Evolutionary conservation across 2,329 filamentous ascomycete genomes (phyloP), one percentile per base, ranked within the genome.

Genomic region (Hypoxylon sp.): DNA sequence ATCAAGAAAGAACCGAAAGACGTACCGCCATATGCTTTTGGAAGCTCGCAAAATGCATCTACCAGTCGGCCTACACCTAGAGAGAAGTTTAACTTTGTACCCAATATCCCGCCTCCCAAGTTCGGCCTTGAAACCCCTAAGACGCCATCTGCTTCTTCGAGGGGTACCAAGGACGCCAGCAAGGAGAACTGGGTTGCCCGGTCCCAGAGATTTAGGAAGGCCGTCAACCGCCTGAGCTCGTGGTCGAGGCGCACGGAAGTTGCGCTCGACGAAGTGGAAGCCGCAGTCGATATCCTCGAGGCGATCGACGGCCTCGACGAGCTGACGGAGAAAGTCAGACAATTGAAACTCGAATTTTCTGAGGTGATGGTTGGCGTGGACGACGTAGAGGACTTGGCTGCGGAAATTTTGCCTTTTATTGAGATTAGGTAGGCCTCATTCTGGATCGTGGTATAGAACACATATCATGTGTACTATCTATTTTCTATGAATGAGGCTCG

Each of bases 361-460:
- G 51, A 50, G 18, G 38, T 56, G 2, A n/a, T 60, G 45, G 28
- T 51, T 16, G 50, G 52, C 12, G 55, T 56, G 16, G 50, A 59
- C 7, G 22, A 38, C 1, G 3, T 53, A 12, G 44, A 51, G 5
- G 55, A 60, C 4, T 26, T 40, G 18, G 26, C 42, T 11, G 20
- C 14, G n/a, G 24, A 20, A 1, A 9, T 26, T 16, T 14, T 49
- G 14, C 5, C 3, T 8, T 2, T 9, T 8, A 8, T 18, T 40
- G n/a, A 40, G n/a, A 40, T 40, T 8, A 7, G 1, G 3, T 18
- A 18, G n/a, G 3, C 16, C n/a, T 7, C 18, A 8, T 5, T 7
- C 28, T 42, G 32, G 24, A 26, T 18, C 2, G 24, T 54, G 7
- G 33, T 4, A 16, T n/a, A 14, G 33, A 38, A 30, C 28, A 11